Percentiles rank a stretch among this genome's conserved stretches.
Conservation (phyloP, 108 stramenopile species). For the Cyclotella distinguenda region DNA sequence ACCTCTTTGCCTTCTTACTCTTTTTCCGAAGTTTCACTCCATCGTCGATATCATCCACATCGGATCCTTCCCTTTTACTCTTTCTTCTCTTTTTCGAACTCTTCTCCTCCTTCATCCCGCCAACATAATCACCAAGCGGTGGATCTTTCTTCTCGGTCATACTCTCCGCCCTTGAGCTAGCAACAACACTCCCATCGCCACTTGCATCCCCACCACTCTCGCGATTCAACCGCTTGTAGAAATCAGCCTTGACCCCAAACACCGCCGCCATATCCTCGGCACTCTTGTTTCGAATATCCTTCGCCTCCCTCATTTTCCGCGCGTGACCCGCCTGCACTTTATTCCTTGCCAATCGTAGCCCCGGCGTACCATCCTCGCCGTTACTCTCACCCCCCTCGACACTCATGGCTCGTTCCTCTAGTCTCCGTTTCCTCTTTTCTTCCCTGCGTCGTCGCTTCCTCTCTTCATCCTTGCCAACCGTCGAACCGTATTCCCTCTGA, state of each 20-base stretch:
- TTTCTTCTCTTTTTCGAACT: constrained; percentile 18
- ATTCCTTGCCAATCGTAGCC: constrained; percentile 63
- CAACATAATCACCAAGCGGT: not conserved
- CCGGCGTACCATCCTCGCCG: not conserved
- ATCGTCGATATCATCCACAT: constrained; percentile 1
- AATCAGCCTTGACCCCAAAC: constrained; percentile 68
- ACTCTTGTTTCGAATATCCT: constrained; percentile 67
- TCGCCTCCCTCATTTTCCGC: constrained; percentile 77
- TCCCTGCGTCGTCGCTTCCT: constrained; percentile 36
- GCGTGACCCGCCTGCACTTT: constrained; percentile 80
- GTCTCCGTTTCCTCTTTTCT: constrained; percentile 50
- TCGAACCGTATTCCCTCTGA: constrained; percentile 29
- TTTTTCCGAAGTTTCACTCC: constrained; percentile 1
- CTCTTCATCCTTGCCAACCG: constrained; percentile 18
- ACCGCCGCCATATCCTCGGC: constrained; percentile 77
- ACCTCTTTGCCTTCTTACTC: constrained; percentile 18
- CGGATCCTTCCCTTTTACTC: constrained; percentile 1
- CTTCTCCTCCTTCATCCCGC: not conserved
- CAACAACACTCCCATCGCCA: not conserved
- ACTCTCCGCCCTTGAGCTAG: too few relatives aligned
- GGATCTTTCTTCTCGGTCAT: too few relatives aligned
- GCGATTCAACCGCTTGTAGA: constrained; percentile 26
- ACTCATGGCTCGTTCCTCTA: constrained; percentile 25
- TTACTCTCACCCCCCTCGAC: constrained; percentile 11
- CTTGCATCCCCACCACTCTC: not conserved